Evolutionary conservation across 2,329 filamentous ascomycete genomes (phyloP).

Genomic region (Aureobasidium sp.): DNA sequence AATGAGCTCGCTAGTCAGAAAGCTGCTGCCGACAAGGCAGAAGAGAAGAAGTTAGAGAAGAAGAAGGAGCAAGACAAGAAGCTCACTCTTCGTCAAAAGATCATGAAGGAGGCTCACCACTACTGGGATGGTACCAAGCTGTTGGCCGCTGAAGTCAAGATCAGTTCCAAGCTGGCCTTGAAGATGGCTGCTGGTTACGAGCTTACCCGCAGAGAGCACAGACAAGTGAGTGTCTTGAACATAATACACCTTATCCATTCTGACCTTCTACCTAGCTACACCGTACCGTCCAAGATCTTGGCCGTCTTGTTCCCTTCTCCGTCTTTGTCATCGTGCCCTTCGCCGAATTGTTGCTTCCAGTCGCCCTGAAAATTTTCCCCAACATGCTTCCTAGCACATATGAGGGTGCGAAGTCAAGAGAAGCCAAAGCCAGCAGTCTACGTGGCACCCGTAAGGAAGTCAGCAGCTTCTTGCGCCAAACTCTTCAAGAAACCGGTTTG

Average conservation of each 20-base stretch:
- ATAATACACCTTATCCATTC: not conserved
- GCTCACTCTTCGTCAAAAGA: conserved; percentile 78
- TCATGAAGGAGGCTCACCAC: conserved; percentile 88
- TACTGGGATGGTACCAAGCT: conserved; percentile 99
- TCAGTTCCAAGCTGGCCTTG: conserved; percentile 80
- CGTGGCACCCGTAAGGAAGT: conserved; percentile 88
- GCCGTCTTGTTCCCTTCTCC: conserved; percentile 86
- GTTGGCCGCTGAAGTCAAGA: conserved; percentile 81
- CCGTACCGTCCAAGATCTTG: conserved; percentile 88
- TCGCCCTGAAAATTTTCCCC: conserved; percentile 91
- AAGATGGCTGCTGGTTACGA: conserved; percentile 99
- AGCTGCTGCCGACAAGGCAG: conserved; percentile 37
- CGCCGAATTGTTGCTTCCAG: conserved; percentile 81
- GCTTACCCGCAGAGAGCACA: conserved; percentile 83
- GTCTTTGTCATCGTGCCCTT: conserved; percentile 97
- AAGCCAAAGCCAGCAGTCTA: conserved; percentile 74
- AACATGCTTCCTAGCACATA: conserved; percentile 97
- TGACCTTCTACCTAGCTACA: conserved; percentile 45
- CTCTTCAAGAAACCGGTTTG: conserved; percentile 84
- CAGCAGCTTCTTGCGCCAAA: conserved; percentile 79
- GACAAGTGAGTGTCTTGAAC: conserved; percentile 47
- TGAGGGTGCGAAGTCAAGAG: conserved; percentile 83
- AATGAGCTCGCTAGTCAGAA: conserved; percentile 58
- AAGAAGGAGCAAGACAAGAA: conserved; percentile 72
- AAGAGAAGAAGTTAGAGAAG: conserved; percentile 48